Evolutionary conservation across 208 protist genomes (phyloP).

Genomic region (Leishmania turanica): DNA sequence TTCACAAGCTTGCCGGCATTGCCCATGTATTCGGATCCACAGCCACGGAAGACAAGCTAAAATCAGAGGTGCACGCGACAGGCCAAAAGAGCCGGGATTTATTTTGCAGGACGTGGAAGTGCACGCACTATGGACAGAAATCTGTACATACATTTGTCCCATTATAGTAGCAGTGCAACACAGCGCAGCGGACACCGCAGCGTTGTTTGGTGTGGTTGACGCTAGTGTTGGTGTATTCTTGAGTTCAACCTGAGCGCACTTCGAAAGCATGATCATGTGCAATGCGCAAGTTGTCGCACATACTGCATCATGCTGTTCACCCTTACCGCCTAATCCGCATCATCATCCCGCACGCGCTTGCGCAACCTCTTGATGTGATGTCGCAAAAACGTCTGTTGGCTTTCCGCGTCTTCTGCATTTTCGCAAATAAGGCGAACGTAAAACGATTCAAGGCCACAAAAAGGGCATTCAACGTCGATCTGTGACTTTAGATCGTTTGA

Average conservation of each 20-base stretch:
- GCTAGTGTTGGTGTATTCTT: neutral
- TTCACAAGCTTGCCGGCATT: neutral
- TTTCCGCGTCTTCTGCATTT: constrained; percentile 22
- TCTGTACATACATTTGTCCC: neutral
- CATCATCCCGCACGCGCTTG: constrained; percentile 10
- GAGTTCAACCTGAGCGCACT: neutral
- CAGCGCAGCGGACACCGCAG: neutral
- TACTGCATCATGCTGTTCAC: neutral
- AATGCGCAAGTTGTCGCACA: neutral
- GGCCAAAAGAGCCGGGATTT: neutral
- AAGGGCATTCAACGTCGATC: constrained; percentile 30
- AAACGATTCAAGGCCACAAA: constrained; percentile 41
- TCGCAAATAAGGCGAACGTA: constrained; percentile 46
- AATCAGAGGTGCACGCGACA: neutral
- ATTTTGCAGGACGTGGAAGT: neutral
- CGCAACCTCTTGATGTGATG: constrained; percentile 13
- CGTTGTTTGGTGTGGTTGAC: neutral
- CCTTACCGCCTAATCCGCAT: neutral
- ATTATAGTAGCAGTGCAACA: neutral
- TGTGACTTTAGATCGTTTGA: constrained; percentile 13
- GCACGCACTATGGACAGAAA: neutral
- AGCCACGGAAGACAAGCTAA: neutral
- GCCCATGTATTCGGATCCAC: neutral
- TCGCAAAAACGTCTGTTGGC: constrained; percentile 28
- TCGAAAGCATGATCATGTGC: neutral